Conservation (phyloP, 2,329 filamentous ascomycete genomes). For the Bertia moriformis region DNA sequence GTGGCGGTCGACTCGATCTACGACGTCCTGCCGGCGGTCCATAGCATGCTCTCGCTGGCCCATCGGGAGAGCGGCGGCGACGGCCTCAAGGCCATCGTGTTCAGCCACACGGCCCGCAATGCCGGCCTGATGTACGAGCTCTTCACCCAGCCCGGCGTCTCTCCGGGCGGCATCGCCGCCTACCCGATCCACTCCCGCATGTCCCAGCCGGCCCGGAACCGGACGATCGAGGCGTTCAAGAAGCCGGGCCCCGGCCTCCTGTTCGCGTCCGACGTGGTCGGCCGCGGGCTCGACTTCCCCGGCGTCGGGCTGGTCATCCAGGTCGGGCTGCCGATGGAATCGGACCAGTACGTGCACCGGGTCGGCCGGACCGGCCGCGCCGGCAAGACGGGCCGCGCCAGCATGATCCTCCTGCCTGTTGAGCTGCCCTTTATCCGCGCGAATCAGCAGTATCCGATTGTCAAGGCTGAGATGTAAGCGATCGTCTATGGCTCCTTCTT, state of each 20-base stretch:
- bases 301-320: constrained; percentile 57
- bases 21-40: constrained; percentile 41
- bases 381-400: constrained; percentile 47
- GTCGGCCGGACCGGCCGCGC: constrained; percentile 33
- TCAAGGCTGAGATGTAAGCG: background rate
- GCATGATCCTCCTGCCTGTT: constrained; percentile 44
- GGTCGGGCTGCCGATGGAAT: constrained; percentile 28
- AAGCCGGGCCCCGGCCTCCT: background rate
- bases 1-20: constrained; percentile 46
- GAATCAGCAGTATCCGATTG: background rate
- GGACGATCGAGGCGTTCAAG: background rate
- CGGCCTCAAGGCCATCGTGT: constrained; percentile 57
- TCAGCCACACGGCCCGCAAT: constrained; percentile 29
- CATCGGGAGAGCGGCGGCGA: constrained; percentile 21
- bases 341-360: constrained; percentile 32
- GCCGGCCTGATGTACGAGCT: constrained; percentile 4
- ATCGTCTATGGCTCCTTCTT: too few relatives aligned
- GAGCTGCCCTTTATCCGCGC: constrained; percentile 6
- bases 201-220: background rate
- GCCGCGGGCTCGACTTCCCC: constrained; percentile 46
- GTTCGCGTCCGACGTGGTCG: constrained; percentile 35
- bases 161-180: constrained; percentile 7
- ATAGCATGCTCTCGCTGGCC: constrained; percentile 37
- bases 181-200: background rate
- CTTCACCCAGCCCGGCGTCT: constrained; percentile 15